phyloP scores from a whole-genome alignment of 192 early-diverging fungal genomes.

The Coemansia sp. region DNA sequence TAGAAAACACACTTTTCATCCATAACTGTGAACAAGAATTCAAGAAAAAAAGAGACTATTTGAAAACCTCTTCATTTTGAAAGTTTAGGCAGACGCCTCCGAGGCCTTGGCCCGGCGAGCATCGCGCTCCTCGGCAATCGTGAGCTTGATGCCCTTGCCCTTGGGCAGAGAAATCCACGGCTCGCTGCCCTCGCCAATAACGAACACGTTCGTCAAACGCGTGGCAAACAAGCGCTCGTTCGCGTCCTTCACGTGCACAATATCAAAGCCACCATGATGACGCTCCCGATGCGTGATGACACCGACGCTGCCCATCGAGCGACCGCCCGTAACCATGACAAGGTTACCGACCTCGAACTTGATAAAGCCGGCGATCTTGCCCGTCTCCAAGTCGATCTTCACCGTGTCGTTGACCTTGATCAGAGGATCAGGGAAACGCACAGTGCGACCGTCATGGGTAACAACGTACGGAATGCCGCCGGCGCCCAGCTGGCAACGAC shows the following conservation, averaged over 20 bases:
- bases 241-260: conserved; percentile 98
- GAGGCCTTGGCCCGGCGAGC: conserved; percentile 70
- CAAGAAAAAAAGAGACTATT: conserved; percentile 1
- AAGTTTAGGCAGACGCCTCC: conserved; percentile 50
- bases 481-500: conserved; percentile 88
- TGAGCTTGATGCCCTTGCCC: conserved; percentile 98
- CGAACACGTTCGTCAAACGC: conserved; percentile 90
- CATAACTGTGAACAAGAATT: neutral
- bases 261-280: conserved; percentile 98
- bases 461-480: conserved; percentile 95
- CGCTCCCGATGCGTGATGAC: conserved; percentile 93
- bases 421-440: conserved; percentile 99
- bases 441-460: conserved; percentile 99
- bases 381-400: conserved; percentile 91
- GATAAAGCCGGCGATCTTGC: conserved; percentile 90
- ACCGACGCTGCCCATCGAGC: conserved; percentile 98
- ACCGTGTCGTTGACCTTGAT: conserved; percentile 99
- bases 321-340: conserved; percentile 95
- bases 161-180: conserved; percentile 97
- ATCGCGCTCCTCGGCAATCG: conserved; percentile 99
- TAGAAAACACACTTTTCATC: too few relatives aligned
- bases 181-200: conserved; percentile 85
- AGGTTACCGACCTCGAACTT: conserved; percentile 99
- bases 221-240: conserved; percentile 96
- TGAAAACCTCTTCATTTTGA: neutral